Evolutionary conservation across 225 moss, liverwort and hornwort species (phyloP), one percentile per base, ranked within the genome.

Genomic region (Rhytidiadelphus loreus): DNA sequence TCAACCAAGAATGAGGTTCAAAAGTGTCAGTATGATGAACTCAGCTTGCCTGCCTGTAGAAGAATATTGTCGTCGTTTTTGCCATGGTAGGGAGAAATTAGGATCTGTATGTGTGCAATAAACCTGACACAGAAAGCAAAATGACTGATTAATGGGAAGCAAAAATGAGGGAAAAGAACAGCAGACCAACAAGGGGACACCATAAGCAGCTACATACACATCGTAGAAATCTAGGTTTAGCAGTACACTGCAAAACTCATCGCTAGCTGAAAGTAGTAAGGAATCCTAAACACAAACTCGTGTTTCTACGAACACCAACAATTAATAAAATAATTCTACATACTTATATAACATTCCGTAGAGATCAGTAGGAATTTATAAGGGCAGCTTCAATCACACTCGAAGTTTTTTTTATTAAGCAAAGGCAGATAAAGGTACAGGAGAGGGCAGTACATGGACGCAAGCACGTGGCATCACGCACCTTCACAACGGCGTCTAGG

Each of bases 401-500:
- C 62, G n/a, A 82, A 66, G 8, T 8, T 56, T 19, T 56, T 19
- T 79, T 10, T 32, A 63, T n/a, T 39, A 70, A 44, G 56, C 62
- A 33, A 60, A 44, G 37, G 74, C 37, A 20, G 46, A 52, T 76
- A 48, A 81, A 64, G 72, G 53, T 60, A 50, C 61, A 78, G 60
- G 58, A 83, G 32, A 64, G 72, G 44, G 23, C 6, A 83, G 56
- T 74, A 66, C 37, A 89, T 60, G 52, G 44, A 84, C 68, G 46
- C 65, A 83, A 81, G 59, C 59, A 75, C 62, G 16, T 86, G 60
- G 39, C 17, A 77, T 44, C 68, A 88, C 93, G 59, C 70, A 97
- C 98, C 99, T 99, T 99, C 41, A 99, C 99, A 90, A 99, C 99
- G 81, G 97, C 99, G 88, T 99, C 99, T 91, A 99, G 88, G 74